Evolutionary conservation across 371 early-diverging fungal genomes (phyloP), one percentile per base, ranked within the genome.

Genomic region (Rhizopus sp.): DNA sequence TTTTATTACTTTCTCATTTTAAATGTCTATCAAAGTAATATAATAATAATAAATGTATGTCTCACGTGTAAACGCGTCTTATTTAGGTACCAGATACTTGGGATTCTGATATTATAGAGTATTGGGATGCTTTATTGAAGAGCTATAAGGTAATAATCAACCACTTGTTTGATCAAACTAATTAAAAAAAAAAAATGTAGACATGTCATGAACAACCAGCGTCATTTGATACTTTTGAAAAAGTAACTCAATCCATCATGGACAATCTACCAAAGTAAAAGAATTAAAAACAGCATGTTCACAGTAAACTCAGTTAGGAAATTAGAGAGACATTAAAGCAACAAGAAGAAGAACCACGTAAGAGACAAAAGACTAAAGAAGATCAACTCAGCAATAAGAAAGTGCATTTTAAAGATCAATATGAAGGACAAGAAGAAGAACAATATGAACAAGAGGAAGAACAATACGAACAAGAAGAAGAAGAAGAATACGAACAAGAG

Each of bases 101-200:
- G 54, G 62, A 66, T 40, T 45, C 46, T 15, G 48, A 61, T 16
- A 42, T 66, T n/a, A 44, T 66, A 6, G 55, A 53, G 12, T 66
- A 57, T 40, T 66, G 66, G 66, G 41, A 55, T 45, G 45, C 61
- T 9, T 30, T 51, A 2, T 34, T 66, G 9, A 49, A 45, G 34
- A 61, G 66, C 37, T 66, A 61, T 42, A 42, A 66, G 12, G 66
- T 61, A 61, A 35, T 17, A 15, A 3, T 31, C 15, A 29, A 7
- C 17, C 7, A 15, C 0, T 7, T 16, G 7, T 52, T 2, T 16
- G 5, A 7, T 52, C 15, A 47, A 30, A 46, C 23, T 23, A 10
- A 46, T 12, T 29, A 30, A 46, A 10, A 46, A 30, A 46, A 7
- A 31, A n/a, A n/a, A n/a, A n/a, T n/a, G 32, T 32, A 58, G 57